Evolutionary conservation across 805 yeast genomes (phyloP), one percentile per base, ranked within the genome.

Genomic region (Starmerella bacillaris): DNA sequence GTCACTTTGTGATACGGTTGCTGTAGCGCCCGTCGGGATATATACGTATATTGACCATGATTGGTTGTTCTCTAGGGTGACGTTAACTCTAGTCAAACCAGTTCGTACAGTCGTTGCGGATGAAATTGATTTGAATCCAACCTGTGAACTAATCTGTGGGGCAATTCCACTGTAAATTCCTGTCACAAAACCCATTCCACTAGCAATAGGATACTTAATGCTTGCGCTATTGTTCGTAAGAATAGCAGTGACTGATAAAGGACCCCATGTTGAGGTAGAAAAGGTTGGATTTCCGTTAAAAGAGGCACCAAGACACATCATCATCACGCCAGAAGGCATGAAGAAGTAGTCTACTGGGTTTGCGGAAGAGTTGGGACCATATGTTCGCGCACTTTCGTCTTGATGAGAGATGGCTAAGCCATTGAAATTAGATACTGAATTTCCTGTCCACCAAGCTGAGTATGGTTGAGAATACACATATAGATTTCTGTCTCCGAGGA

Each of bases 131-230:
- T 46, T 36, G 44, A 71, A 49, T 4, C 72, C 74, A 31, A 65
- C 58, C 34, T 59, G 60, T 3, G 72, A 58, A 43, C 57, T 56
- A 15, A 72, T 44, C 24, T 51, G 41, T 12, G 74, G 67, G 21
- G 61, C 56, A 39, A 70, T 54, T 4, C 72, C 72, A 43, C 64
- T 53, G 41, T 65, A 66, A 15, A 67, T 54, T 15, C 74, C 79
- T 15, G 93, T 75, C 9, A 78, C 68, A 43, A 78, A 74, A 4
- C 94, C 94, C 67, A 67, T 66, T 37, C 95, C 95, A 54, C 76
- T 84, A 8, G 74, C 79, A 35, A 79, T 48, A 4, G 86, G 84
- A 36, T 66, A 48, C 33, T 56, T 56, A n/a, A 65, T 68, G 24
- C 35, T 31, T 7, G 46, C 43, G 34, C 36, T 41, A 22, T 41